Evolutionary conservation across 75 land plant species (phyloP).

Genomic region (Cunninghamia lanceolata): DNA sequence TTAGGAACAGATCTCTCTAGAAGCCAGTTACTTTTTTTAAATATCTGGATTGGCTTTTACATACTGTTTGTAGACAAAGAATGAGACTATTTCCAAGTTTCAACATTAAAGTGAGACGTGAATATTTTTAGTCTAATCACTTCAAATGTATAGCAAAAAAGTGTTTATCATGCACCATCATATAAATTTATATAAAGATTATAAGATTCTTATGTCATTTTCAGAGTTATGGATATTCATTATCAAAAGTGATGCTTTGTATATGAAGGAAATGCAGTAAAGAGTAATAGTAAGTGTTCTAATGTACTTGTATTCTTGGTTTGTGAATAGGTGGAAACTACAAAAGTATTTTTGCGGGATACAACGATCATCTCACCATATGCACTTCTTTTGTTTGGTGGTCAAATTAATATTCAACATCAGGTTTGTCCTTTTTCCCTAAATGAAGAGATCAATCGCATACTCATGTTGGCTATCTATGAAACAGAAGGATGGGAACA

Average conservation of each 20-base stretch:
- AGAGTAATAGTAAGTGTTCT: not conserved
- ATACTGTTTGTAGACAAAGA: not conserved
- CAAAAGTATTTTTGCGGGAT: slow-evolving; percentile 84
- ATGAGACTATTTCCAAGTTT: not conserved
- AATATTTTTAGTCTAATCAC: not conserved
- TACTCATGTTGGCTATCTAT: not conserved
- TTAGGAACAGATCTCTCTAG: not conserved
- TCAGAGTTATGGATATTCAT: not conserved
- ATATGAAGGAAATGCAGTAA: not conserved
- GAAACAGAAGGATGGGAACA: not conserved
- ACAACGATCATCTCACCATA: slow-evolving; percentile 85
- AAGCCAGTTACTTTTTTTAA: not conserved
- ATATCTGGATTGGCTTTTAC: not conserved
- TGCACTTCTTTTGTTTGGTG: slow-evolving; percentile 84
- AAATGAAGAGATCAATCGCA: not conserved
- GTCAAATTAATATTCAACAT: slow-evolving; percentile 79
- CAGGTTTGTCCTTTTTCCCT: slow-evolving; percentile 50
- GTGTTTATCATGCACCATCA: not conserved
- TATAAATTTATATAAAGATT: not conserved
- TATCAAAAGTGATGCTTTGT: slow-evolving; percentile 5
- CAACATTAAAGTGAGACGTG: not conserved
- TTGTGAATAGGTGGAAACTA: slow-evolving; percentile 79
- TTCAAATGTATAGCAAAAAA: not conserved
- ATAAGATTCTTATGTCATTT: not conserved
- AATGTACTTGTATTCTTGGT: slow-evolving; percentile 7